Base-by-base conservation (phyloP, 768 basidiomycete species). In the Lactarius evosmus region DNA sequence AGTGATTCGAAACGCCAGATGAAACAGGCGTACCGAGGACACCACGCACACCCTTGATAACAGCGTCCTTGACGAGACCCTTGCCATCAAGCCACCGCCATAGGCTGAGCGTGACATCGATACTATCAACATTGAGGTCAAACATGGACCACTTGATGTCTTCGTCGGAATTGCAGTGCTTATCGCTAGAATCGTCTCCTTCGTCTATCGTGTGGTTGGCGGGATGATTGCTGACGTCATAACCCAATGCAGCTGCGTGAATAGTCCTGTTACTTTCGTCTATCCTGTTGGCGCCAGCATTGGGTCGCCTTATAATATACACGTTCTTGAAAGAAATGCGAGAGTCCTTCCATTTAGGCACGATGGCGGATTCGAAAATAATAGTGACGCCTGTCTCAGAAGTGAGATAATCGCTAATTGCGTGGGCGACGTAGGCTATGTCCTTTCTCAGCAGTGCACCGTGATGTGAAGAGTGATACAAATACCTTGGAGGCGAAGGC, bases 261-360 rank as follows among this genome's bases (percentile, higher is more conserved):
- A 88, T 83, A 33, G 75, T 83, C 17, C 74, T 69, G 17, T 65
- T 62, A 5, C 32, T 60, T 46, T 56, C 40, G 11, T 51, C 46
- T 41, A 32, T 36, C 32, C 53, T 44, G 25, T 22, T 56, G 41
- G 32, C 22, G 27, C 22, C 66, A 36, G 19, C 60, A 52, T 19
- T 57, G 2, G 92, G 89, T 6, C 93, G 82, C 11, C 93, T 87
- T 27, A 94, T 95, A 52, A 99, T 80, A 70, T 91, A 98, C 50
- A 98, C 95, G 69, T 98, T 97, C 73, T 93, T 93, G 82, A 99
- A 96, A 0, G 95, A 95, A 59, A 99, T 88, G 16, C 89, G 88
- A 11, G 94, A 95, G 70, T 95, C 93, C 66, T 93, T 91, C 94
- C 95, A 97, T 74, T 93, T 95, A 3, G 97, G 96, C 11, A 98